Base-by-base conservation (phyloP, 768 basidiomycete genomes). In the Mycena vulgaris region DNA sequence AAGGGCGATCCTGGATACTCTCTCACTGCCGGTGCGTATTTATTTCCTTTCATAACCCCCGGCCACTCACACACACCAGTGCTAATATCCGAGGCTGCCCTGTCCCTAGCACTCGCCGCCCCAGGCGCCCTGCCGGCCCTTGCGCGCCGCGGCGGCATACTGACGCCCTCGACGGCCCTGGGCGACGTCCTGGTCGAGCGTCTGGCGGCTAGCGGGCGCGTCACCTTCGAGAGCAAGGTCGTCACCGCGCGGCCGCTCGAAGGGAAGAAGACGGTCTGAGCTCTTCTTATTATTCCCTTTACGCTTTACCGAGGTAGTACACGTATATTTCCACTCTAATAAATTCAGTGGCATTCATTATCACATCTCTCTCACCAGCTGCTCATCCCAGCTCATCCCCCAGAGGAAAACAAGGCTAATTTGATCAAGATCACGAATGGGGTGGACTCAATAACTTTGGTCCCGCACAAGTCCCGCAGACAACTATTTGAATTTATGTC, bases 81-180 rank as follows among this genome's bases (percentile, higher is more conserved):
- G 48, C 88, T 96, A 86, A 85, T 95, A n/a, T 83, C 88, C 0
- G 95, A 97, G 82, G 89, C 88, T 19, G 97, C 94, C 0, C 85
- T 98, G 17, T 87, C 88, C 21, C 82, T 97, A 57, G 83, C 92
- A 21, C 81, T 93, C 2, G 85, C 89, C 16, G 75, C 84, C 31
- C 82, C 87, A 21, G 84, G 81, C 19, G 77, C 82, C 5, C 87
- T 96, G 2, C 88, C 95, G 0, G 72, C 83, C 1, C 78, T 91
- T 9, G 91, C 88, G 5, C 83, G 82, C 56, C 79, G 84, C 52
- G 96, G 96, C 16, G 96, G 97, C 1, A 80, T 96, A 3, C 83
- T 98, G 56, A 98, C 97, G 2, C 92, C 96, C 0, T 89, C 92
- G 80, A 90, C 89, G 5, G 96, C 94, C 1, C 86, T 97, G 65